Evolutionary conservation across 2,329 filamentous ascomycete species (phyloP), one percentile per base, ranked within the genome.

Genomic region (Periconia macrospinosa): DNA sequence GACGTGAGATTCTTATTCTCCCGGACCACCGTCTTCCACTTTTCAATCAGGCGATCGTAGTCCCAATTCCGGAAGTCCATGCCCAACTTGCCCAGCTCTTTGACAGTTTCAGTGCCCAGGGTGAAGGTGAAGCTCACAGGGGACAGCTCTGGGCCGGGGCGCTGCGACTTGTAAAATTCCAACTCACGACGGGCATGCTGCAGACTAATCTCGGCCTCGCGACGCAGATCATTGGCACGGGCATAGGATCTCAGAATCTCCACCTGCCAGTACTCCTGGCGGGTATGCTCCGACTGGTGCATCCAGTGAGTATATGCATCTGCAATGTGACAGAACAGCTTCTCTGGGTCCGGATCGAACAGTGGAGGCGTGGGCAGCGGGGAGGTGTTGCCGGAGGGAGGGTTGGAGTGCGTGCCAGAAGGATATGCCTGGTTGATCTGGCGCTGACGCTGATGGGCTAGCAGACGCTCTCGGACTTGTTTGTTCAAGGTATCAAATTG

Each of bases 301-400:
- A 84, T 84, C 92, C 92, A 97, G 41, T 90, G 87, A 7, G 83
- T 81, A 69, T 86, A 96, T 0, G 90, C 86, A 14, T 87, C 84
- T n/a, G 89, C 83, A 6, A 96, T 73, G 69, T 97, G 93, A 53
- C 88, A 82, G 41, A 83, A 79, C 30, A 92, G 83, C 60, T 88
- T 86, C 48, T 85, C 84, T 58, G 91, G 86, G 47, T 93, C 58
- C 80, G 83, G 41, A 79, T 88, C 56, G 76, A 71, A 68, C 23
- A 74, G 67, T 8, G 72, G 71, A 13, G 72, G 69, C 1, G 70
- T 73, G 8, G 73, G 68, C 17, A 74, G 62, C 19, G 73, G 70
- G 23, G 72, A 71, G 43, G 67, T 72, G 53, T 54, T 54, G 14
- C 63, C 60, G 3, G 67, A 67, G 33, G 68, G 58, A 11, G 66